phyloP scores from a whole-genome alignment of 106 monocot genomes.

The Cymbidium sinense region DNA sequence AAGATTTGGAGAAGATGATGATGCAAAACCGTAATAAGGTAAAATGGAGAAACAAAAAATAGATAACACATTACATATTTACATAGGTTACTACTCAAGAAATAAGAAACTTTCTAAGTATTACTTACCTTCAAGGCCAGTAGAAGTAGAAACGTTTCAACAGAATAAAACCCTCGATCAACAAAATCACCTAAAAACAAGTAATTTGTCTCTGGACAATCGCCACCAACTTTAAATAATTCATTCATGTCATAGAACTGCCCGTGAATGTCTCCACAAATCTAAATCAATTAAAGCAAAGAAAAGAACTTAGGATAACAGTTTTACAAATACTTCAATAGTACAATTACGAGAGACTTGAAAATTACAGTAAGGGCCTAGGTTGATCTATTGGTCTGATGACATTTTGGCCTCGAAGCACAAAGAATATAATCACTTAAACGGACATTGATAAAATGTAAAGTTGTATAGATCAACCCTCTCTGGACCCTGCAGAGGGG shows the following conservation, averaged over 20 bases:
- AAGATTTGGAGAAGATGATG: not conserved
- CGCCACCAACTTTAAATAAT: slow-evolving; percentile 89
- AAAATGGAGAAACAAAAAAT: not conserved
- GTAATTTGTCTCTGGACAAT: slow-evolving; percentile 97
- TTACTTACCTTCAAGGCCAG: slow-evolving; percentile 79
- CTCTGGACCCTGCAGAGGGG: too few relatives aligned
- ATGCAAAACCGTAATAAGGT: not conserved
- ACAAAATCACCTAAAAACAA: slow-evolving; percentile 99
- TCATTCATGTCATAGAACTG: slow-evolving; percentile 99
- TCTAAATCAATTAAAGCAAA: slow-evolving; percentile 28
- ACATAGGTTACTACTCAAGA: not conserved
- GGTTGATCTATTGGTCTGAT: not conserved
- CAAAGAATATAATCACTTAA: not conserved
- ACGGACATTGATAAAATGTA: not conserved
- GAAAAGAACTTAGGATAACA: not conserved
- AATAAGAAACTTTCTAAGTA: not conserved
- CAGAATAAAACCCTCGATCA: slow-evolving; percentile 98
- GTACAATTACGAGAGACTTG: not conserved
- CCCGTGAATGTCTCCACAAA: slow-evolving; percentile 99
- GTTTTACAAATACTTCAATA: not conserved
- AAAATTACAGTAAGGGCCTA: not conserved
- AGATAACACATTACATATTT: not conserved
- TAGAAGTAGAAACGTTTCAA: slow-evolving; percentile 94
- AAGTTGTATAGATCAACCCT: not conserved
- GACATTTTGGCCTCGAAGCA: not conserved